Evolutionary conservation across 768 basidiomycete species (phyloP), one percentile per base, ranked within the genome.

Genomic region (Rhizopogon rudus): DNA sequence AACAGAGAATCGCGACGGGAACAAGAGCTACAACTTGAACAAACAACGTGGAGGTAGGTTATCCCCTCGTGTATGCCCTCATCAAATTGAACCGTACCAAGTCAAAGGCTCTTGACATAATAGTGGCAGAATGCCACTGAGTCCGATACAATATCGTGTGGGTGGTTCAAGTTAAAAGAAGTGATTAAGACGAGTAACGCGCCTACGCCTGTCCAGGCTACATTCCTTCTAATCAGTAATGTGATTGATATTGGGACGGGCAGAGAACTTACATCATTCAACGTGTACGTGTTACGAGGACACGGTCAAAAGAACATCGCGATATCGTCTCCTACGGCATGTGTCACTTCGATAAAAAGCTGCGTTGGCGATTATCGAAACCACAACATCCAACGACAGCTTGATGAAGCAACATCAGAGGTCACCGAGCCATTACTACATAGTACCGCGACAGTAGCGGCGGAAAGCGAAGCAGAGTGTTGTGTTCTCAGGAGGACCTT

Each of bases 171-270:
- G 6, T 44, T 44, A 5, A 20, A 3, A 43, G 12, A 29, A 42
- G 17, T 25, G 25, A 40, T 29, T 3, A 55, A 20, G 4, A 40
- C 64, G 5, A 35, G 13, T 77, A 37, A 37, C 12, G 9, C 33
- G 10, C 3, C 14, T 16, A 75, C 51, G 69, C 70, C 3, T 76
- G 76, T 61, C 76, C 74, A 1, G 73, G 76, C 55, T 75, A 76
- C 54, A 51, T 66, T 22, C 53, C 70, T 25, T 10, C 74, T 75
- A 58, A 75, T 75, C 74, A 16, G 61, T 75, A 63, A 40, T 68
- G 55, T 77, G 8, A 65, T 76, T 5, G 75, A 77, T 56, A 67
- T 76, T 17, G 67, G 59, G 13, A 56, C 53, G 44, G 25, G 73
- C 71, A 8, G 74, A 71, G 1, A 46, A 59, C 61, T 75, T 16